Base-by-base conservation (phyloP, 1,139 yeast genomes). In the Saccharomyces hybrid region DNA sequence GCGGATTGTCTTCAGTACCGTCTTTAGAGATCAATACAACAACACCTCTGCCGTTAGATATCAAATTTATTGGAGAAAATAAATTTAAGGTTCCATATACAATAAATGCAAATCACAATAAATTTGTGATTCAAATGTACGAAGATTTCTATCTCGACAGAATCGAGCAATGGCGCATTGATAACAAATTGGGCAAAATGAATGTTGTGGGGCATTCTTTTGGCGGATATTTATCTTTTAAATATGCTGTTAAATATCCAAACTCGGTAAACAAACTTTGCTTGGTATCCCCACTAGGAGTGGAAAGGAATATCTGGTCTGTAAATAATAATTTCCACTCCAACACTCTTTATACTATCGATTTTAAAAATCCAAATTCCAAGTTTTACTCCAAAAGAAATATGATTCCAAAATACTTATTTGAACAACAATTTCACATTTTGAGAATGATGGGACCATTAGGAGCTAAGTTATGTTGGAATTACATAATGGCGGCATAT, bases 241-340 rank as follows among this genome's bases (percentile, higher is more conserved):
- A 86, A 4, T 91, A 91, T 67, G 83, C 91, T 7, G 62, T 83
- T 63, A 84, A 83, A 61, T 84, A 88, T 65, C 91, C 95, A 0
- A 73, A 76, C 1, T 74, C 77, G 2, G 77, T 90, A 16, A 72
- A 79, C 27, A 80, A 81, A 58, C 73, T 91, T 57, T 76, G 88
- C 28, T 74, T 91, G 42, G 82, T 88, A 2, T 85, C 95, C 1
- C 98, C 98, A 0, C 95, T 90, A 0, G 97, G 96, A 0, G 86
- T 90, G 13, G 95, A 88, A 60, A 74, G 88, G 52, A 89, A 82
- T 55, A 80, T 84, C 0, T 83, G 77, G 64, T 83, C 89, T 0
- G 71, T 84, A 2, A 76, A 80, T 28, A 79, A 81, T 55, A 75
- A 58, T 9, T 53, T 62, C 42, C 34, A 57, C 5, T 49, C 56